phyloP scores from a whole-genome alignment of 2,329 filamentous ascomycete genomes.

The Microcera coccophila region DNA sequence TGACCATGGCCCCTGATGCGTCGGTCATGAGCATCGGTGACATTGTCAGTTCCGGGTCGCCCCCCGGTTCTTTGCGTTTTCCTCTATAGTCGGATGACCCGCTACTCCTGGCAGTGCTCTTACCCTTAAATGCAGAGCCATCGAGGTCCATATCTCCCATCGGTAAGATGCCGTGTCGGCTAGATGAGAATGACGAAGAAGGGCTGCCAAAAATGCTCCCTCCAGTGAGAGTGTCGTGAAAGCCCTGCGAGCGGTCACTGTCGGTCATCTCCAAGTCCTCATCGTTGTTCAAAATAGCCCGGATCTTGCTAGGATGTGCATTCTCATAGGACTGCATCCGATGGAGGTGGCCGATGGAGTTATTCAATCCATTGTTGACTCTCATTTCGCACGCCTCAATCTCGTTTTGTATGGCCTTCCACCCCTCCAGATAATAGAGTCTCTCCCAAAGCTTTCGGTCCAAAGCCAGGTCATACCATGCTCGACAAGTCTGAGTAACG shows the following conservation, averaged over 20 bases:
- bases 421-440: constrained; percentile 81
- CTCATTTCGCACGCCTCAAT: constrained; percentile 63
- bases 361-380: constrained; percentile 44
- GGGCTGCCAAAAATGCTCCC: constrained; percentile 36
- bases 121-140: constrained; percentile 20
- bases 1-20: constrained; percentile 33
- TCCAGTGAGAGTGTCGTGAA: constrained; percentile 19
- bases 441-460: constrained; percentile 85
- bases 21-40: constrained; percentile 29
- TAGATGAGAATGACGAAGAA: constrained; percentile 30
- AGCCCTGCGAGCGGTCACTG: constrained; percentile 27
- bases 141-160: constrained; percentile 32
- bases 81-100: constrained; percentile 29
- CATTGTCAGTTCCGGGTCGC: constrained; percentile 30
- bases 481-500: constrained; percentile 72
- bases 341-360: constrained; percentile 40
- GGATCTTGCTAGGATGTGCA: constrained; percentile 50
- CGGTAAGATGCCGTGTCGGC: constrained; percentile 18
- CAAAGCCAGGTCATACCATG: constrained; percentile 76
- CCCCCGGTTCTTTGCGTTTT: constrained; percentile 36
- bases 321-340: constrained; percentile 45
- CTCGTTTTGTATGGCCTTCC: constrained; percentile 66
- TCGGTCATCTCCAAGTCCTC: constrained; percentile 50
- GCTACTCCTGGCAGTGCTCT: constrained; percentile 15
- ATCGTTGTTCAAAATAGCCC: constrained; percentile 48